A percentile compares a stretch with the other conserved stretches of the same genome.
These are phyloP conservation scores for Platismatia glauca DNA, from an alignment of 495 filamentous ascomycete species.

Conservation along the genomic window DNA sequence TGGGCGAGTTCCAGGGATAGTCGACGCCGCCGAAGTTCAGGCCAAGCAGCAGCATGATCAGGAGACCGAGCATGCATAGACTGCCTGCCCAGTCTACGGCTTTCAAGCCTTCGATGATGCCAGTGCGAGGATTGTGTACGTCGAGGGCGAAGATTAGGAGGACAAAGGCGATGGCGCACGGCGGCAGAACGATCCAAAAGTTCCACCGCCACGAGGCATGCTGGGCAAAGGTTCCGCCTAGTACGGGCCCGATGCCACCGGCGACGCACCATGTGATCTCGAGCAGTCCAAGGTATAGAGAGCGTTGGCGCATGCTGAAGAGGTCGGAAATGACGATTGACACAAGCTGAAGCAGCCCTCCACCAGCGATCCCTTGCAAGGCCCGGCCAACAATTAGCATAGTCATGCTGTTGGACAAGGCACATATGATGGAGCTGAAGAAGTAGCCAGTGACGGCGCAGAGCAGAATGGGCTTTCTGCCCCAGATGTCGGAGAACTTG, in stretches of 20 bases:
- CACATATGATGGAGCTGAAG: constrained; percentile 41
- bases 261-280: constrained; percentile 51
- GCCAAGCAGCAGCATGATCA: constrained; percentile 73
- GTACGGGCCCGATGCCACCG: constrained; percentile 52
- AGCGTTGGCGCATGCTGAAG: constrained; percentile 24
- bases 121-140: constrained; percentile 65
- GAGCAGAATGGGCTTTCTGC: constrained; percentile 45
- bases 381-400: constrained; percentile 49
- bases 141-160: constrained; percentile 52
- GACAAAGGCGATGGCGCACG: constrained; percentile 45
- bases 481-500: constrained; percentile 54
- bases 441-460: constrained; percentile 39
- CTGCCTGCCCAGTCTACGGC: constrained; percentile 72
- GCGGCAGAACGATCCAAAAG: constrained; percentile 67
- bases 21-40: constrained; percentile 68
- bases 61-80: constrained; percentile 61
- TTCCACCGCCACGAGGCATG: constrained; percentile 57
- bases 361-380: constrained; percentile 49
- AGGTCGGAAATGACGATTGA: constrained; percentile 39
- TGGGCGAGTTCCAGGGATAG: constrained; percentile 67
- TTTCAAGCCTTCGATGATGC: constrained; percentile 58
- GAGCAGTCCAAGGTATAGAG: constrained; percentile 46
- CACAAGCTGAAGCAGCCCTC: constrained; percentile 44
- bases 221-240: constrained; percentile 60
- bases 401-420: constrained; percentile 39